A percentile compares a stretch with the other conserved stretches of the same genome.
phyloP scores from a whole-genome alignment of 2,329 filamentous ascomycete species.

The Cladophialophora carrionii region DNA sequence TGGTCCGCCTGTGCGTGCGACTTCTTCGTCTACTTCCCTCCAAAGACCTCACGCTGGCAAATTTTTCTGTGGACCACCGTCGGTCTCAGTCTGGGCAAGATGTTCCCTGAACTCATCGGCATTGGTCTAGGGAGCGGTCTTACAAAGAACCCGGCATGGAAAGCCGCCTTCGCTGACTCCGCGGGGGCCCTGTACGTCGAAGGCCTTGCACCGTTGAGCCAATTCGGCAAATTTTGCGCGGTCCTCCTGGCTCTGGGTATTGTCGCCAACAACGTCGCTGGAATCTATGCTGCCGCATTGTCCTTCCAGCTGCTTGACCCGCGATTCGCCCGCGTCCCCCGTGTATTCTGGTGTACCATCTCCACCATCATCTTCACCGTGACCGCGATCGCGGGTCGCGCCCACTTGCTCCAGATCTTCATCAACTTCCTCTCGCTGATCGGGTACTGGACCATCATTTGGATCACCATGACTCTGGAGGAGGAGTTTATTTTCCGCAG shows the following conservation, averaged over 20 bases:
- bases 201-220: constrained; percentile 61
- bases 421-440: constrained; percentile 71
- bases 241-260: constrained; percentile 67
- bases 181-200: constrained; percentile 69
- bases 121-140: constrained; percentile 66
- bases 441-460: constrained; percentile 72
- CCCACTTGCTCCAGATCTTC: constrained; percentile 65
- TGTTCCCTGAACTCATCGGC: constrained; percentile 64
- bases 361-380: constrained; percentile 66
- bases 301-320: constrained; percentile 68
- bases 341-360: constrained; percentile 68
- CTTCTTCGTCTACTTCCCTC: constrained; percentile 65
- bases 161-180: constrained; percentile 38
- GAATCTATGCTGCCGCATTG: constrained; percentile 67
- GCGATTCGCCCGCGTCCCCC: constrained; percentile 61
- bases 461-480: constrained; percentile 62
- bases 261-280: constrained; percentile 67
- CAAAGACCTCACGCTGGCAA: constrained; percentile 54
- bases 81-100: constrained; percentile 62
- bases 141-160: constrained; percentile 57
- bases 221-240: constrained; percentile 70
- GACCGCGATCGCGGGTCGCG: constrained; percentile 66
- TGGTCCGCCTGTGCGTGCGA: constrained; percentile 20
- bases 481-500: constrained; percentile 66
- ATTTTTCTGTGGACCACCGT: constrained; percentile 61